Base-by-base conservation (phyloP, 352 stramenopile genomes). In the Phytophthora chlamydospora region DNA sequence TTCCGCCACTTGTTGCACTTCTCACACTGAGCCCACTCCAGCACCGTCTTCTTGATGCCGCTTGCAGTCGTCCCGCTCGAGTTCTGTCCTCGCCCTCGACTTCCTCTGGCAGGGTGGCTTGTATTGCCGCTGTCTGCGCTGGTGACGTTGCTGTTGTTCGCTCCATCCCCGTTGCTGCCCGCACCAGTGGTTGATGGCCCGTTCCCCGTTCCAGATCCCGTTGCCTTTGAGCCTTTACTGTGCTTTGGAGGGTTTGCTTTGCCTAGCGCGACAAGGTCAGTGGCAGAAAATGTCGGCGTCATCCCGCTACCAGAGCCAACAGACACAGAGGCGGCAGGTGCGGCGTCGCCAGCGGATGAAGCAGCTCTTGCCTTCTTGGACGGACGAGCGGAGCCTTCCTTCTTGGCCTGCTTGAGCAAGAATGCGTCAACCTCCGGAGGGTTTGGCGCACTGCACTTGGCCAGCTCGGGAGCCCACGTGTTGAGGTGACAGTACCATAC, bases 1-100 rank as follows among this genome's bases (percentile, higher is more conserved):
- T 98, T 96, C 42, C 96, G 90, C 96, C 96, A 99, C 70, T 98
- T 98, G 48, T 92, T 85, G 77, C 96, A 99, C 51, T 90, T 89
- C 54, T 99, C 96, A 72, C 96, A 99, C 67, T 98, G 90, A 0
- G 97, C 97, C 97, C 97, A 99, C 71, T 95, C 84, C n/a, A 93
- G 57, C 33, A 95, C 84, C 4, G 83, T 86, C 56, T 89, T 93
- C 65, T 91, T 90, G 49, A 89, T 62, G 11, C 65, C 56, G 57
- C 31, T 75, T 3, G 49, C 39, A 14, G 31, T 65, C 5, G 21
- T 60, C 21, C 51, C 38, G 13, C 32, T 45, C 17, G 17, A 36
- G 34, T 41, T 59, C 10, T 59, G 48, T 4, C 27, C 29, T 8
- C 58, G 58, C 17, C 63, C 68, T 66, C 64, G 53, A 12, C 58